Percentiles rank a stretch among this genome's conserved stretches.
phyloP scores from a whole-genome alignment of 2,329 filamentous ascomycete species.

The Colletotrichum acutatum region DNA sequence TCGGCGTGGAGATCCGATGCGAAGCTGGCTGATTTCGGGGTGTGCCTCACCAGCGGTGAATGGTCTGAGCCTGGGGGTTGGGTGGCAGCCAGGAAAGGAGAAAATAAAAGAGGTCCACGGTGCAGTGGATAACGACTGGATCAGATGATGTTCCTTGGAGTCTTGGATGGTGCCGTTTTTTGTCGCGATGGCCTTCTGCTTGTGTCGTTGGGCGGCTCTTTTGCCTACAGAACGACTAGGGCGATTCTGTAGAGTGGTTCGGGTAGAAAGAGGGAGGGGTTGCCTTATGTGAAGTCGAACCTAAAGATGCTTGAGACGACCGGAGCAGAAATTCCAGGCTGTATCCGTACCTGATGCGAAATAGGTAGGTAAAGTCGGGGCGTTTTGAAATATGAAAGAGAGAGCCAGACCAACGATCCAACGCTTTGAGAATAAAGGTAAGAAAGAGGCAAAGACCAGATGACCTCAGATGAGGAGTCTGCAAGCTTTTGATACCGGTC shows the following conservation, averaged over 20 bases:
- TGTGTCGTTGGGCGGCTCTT: slow-evolving; percentile 29
- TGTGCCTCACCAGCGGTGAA: slow-evolving; percentile 22
- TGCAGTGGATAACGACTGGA: slow-evolving; percentile 24
- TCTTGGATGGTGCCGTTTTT: slow-evolving; percentile 13
- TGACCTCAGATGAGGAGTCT: slow-evolving; percentile 31
- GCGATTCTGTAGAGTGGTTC: slow-evolving; percentile 22
- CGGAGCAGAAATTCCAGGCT: slow-evolving; percentile 25
- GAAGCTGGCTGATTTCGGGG: slow-evolving; percentile 26
- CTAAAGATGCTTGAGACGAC: slow-evolving; percentile 17
- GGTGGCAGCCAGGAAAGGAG: not conserved
- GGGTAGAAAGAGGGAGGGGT: slow-evolving; percentile 16
- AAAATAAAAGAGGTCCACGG: slow-evolving; percentile 25
- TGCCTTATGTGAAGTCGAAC: slow-evolving; percentile 33
- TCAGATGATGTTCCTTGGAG: slow-evolving; percentile 24
- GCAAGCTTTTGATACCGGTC: slow-evolving; percentile 33
- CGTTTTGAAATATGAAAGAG: slow-evolving; percentile 1
- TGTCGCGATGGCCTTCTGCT: slow-evolving; percentile 21
- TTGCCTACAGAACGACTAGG: slow-evolving; percentile 24
- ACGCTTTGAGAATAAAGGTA: slow-evolving; percentile 20
- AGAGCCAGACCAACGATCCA: slow-evolving; percentile 9
- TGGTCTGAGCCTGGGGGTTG: slow-evolving; percentile 2
- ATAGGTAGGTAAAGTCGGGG: not conserved
- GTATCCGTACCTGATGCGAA: not conserved
- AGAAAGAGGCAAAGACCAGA: slow-evolving; percentile 10
- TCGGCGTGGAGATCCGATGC: slow-evolving; percentile 33